These are phyloP conservation scores for Zygosaccharomyces kombuchaensis DNA, from an alignment of 805 yeast species.

Conservation along the genomic window DNA sequence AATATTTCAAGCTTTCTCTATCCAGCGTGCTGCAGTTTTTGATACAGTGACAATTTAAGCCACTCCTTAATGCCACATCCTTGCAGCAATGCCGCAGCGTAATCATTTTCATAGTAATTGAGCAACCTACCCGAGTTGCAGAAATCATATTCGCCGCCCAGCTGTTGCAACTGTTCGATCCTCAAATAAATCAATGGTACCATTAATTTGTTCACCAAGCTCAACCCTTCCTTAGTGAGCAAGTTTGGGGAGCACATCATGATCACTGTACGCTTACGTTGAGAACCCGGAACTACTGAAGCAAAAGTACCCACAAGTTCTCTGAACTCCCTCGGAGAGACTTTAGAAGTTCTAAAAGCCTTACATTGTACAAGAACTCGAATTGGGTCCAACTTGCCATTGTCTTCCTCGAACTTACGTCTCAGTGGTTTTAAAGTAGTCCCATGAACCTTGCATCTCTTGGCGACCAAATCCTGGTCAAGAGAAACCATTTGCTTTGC, in stretches of 20 bases:
- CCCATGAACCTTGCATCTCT: conserved; percentile 18
- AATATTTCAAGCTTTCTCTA: background rate
- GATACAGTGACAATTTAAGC: conserved; percentile 22
- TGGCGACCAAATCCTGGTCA: conserved; percentile 14
- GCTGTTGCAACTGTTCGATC: conserved; percentile 23
- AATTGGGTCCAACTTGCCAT: conserved; percentile 11
- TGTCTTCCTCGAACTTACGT: conserved; percentile 11
- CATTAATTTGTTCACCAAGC: conserved; percentile 25
- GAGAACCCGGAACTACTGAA: conserved; percentile 17
- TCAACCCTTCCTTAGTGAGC: conserved; percentile 30
- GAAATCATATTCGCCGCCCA: conserved; percentile 20
- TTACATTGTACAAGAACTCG: conserved; percentile 33
- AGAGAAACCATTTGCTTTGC: conserved; percentile 8
- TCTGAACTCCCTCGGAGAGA: conserved; percentile 32
- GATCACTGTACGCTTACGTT: conserved; percentile 22
- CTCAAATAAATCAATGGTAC: conserved; percentile 32
- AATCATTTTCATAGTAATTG: conserved; percentile 33
- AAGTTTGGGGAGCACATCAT: conserved; percentile 34
- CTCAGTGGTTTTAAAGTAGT: conserved; percentile 21
- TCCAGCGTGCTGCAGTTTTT: background rate
- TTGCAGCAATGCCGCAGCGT: conserved; percentile 26
- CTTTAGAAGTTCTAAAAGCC: conserved; percentile 27
- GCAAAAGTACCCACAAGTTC: conserved; percentile 33
- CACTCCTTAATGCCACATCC: conserved; percentile 30
- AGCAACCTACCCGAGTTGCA: conserved; percentile 26